Evolutionary conservation across 2,329 filamentous ascomycete genomes (phyloP).

Genomic region (Colletotrichum sp.): DNA sequence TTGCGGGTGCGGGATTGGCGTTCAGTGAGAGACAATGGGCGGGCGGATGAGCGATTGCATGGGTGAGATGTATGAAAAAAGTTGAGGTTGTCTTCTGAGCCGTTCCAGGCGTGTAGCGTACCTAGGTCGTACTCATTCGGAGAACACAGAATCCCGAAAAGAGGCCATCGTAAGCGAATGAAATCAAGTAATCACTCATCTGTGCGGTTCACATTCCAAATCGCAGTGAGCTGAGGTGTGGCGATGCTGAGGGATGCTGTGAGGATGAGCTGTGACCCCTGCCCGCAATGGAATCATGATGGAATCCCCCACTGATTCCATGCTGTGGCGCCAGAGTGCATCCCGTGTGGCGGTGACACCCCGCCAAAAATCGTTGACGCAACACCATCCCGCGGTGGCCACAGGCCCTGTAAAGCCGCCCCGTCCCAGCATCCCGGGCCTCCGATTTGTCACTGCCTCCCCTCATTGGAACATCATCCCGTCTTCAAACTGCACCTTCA

Average conservation of each 20-base stretch:
- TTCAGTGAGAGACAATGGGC: background rate
- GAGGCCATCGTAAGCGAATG: background rate
- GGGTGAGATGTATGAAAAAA: background rate
- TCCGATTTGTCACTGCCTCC: slow-evolving; percentile 17
- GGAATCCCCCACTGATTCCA: slow-evolving; percentile 12
- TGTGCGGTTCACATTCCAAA: background rate
- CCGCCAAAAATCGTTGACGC: slow-evolving; percentile 20
- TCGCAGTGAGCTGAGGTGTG: background rate
- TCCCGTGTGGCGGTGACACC: slow-evolving; percentile 4
- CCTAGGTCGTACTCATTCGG: background rate
- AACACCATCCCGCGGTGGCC: slow-evolving; percentile 1
- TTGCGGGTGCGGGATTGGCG: background rate
- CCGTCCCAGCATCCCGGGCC: background rate
- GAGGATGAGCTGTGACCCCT: background rate
- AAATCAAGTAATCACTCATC: background rate
- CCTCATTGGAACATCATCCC: background rate
- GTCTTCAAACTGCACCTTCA: background rate
- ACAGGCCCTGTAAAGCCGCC: background rate
- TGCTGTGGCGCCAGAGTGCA: background rate
- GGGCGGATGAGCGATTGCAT: background rate
- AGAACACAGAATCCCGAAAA: background rate
- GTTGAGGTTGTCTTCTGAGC: background rate
- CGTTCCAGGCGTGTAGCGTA: background rate
- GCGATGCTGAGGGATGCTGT: background rate
- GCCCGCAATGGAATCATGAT: background rate